These are phyloP conservation scores for Pinus albicaulis DNA, from an alignment of 75 land plant species.

Conservation along the genomic window DNA sequence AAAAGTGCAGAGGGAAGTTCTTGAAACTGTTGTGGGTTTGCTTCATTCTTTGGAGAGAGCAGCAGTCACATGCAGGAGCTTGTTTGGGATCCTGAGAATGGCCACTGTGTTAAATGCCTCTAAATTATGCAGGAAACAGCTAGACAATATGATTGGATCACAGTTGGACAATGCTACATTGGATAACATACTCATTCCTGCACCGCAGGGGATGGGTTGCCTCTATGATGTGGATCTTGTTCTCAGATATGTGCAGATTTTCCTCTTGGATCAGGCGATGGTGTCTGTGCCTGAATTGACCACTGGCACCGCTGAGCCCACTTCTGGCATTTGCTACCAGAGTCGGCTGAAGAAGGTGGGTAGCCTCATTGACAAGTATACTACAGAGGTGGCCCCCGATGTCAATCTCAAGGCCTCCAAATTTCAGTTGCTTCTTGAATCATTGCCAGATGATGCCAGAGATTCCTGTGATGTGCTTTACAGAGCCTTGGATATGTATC, in stretches of 20 bases:
- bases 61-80: conserved; percentile 52
- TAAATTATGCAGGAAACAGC: conserved; percentile 41
- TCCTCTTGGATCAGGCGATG: conserved; percentile 23
- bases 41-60: conserved; percentile 47
- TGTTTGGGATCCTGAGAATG: conserved; percentile 65
- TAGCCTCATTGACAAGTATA: conserved; percentile 66
- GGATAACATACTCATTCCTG: conserved; percentile 81
- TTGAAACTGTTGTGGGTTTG: conserved; percentile 58
- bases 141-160: conserved; percentile 89
- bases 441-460: conserved; percentile 75
- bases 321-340: neutral
- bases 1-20: conserved; percentile 31
- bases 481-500: conserved; percentile 79
- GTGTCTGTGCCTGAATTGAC: conserved; percentile 14
- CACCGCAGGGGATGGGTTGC: conserved; percentile 30
- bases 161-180: conserved; percentile 74
- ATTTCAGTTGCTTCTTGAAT: conserved; percentile 46
- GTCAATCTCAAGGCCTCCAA: conserved; percentile 65
- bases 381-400: conserved; percentile 91
- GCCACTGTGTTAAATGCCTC: conserved; percentile 37
- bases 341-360: conserved; percentile 41
- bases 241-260: conserved; percentile 58
- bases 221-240: conserved; percentile 88
- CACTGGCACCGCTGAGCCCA: conserved; percentile 7
- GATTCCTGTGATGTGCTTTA: conserved; percentile 71